Base-by-base conservation (phyloP, 176 grass and related monocot species). In the Zea luxurians region DNA sequence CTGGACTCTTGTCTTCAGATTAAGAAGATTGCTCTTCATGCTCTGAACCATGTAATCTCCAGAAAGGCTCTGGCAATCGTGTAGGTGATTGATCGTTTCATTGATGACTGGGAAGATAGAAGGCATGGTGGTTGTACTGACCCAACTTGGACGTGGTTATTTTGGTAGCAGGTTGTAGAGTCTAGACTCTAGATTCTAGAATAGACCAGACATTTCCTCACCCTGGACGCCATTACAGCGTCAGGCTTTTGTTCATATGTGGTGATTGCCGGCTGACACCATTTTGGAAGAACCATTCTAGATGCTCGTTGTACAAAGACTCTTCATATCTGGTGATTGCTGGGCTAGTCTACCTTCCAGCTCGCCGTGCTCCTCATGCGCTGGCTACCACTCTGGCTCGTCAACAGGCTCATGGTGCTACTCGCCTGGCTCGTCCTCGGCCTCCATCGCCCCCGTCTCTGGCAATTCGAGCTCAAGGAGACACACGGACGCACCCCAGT, bases 21-120 rank as follows among this genome's bases (percentile, higher is more conserved):
- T 11, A 91, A 88, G 89, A 97, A 93, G 79, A 93, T 97, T 50
- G 86, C 78, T 73, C 66, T 97, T 27, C 17, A 89, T 91, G 88
- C 90, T 47, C 68, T 97, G 66, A 77, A 50, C 2, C 21, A 83
- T 62, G 88, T 82, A 27, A 3, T 17, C 48, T 48, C 35, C 5
- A 0, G 75, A 61, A 37, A 35, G 18, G 36, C 13, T 48, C 45
- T 54, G 2, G 74, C 45, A 35, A 6, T 21, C 0, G 58, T 21
- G 65, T 27, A 27, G 4, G 48, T 85, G 75, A 72, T 47, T 48
- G 15, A 18, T n/a, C 7, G 4, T 8, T 61, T 83, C 16, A 18
- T 13, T 27, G 13, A 43, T 50, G 68, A 45, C 10, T 10, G 15
- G 67, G 7, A 61, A 61, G 27, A 7, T 50, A 13, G 34, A 40